Percentiles rank a stretch among this genome's conserved stretches.
Conservation (phyloP, 176 grass and related monocot genomes). For the Ensete ventricosum region DNA sequence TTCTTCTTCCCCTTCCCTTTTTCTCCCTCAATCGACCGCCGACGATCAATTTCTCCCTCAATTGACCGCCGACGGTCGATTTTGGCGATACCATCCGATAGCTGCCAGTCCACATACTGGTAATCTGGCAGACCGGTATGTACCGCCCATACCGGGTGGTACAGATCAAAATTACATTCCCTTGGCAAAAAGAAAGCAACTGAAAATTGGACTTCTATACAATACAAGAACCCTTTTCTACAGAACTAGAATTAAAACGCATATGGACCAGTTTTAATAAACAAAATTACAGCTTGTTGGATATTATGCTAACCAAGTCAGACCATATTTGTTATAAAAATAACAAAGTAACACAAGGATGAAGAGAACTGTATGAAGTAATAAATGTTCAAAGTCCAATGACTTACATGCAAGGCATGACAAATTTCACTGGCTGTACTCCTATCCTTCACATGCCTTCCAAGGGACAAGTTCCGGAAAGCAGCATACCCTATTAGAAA, state of each 20-base stretch:
- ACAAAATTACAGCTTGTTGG: background rate
- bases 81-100: too few relatives aligned
- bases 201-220: background rate
- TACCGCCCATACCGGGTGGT: too few relatives aligned
- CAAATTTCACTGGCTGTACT: constrained; percentile 56
- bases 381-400: constrained; percentile 2
- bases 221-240: background rate
- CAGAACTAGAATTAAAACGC: background rate
- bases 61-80: too few relatives aligned
- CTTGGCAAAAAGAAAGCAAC: background rate
- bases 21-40: too few relatives aligned
- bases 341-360: background rate
- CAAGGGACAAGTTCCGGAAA: constrained; percentile 85
- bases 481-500: constrained; percentile 93
- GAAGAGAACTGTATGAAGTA: background rate
- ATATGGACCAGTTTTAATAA: background rate
- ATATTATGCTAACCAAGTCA: background rate
- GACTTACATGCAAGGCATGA: constrained; percentile 64
- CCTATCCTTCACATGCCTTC: constrained; percentile 65
- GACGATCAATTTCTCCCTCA: too few relatives aligned
- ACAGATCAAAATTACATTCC: too few relatives aligned
- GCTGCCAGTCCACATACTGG: too few relatives aligned
- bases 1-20: too few relatives aligned
- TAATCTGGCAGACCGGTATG: too few relatives aligned
- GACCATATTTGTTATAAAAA: background rate